Evolutionary conservation across 2,329 filamentous ascomycete species (phyloP).

Genomic region (Penicillium sp.): DNA sequence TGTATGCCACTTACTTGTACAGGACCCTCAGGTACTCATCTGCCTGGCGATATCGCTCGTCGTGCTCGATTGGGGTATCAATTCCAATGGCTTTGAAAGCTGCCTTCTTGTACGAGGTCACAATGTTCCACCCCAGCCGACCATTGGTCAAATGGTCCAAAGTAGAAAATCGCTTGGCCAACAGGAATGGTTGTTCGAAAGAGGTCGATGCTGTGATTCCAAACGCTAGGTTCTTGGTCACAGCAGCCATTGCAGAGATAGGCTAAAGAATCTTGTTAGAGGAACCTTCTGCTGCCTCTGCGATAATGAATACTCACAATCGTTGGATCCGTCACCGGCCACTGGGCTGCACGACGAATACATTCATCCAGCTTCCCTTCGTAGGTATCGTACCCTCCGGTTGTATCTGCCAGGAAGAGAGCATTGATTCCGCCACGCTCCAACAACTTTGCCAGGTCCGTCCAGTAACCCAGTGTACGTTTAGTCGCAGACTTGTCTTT

Average conservation of each 20-base stretch:
- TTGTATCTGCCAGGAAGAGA: conserved; percentile 67
- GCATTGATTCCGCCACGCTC: conserved; percentile 66
- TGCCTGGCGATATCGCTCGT: conserved; percentile 62
- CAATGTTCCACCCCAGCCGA: conserved; percentile 67
- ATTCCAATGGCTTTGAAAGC: conserved; percentile 65
- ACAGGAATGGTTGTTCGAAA: conserved; percentile 63
- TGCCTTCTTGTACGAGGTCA: conserved; percentile 64
- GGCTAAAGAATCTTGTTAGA: conserved; percentile 42
- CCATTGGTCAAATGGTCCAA: conserved; percentile 65
- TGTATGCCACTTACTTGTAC: conserved; percentile 55
- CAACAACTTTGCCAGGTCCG: conserved; percentile 63
- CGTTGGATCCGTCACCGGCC: conserved; percentile 65
- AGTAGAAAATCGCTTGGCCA: conserved; percentile 64
- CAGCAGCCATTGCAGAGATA: conserved; percentile 67
- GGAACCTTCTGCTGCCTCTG: not conserved
- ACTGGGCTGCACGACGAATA: conserved; percentile 64
- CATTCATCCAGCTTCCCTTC: conserved; percentile 61
- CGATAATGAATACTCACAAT: conserved; percentile 52
- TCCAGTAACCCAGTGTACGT: conserved; percentile 63
- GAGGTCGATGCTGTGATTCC: conserved; percentile 65
- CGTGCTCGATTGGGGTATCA: conserved; percentile 60
- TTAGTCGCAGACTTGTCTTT: conserved; percentile 64
- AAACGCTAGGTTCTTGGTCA: conserved; percentile 65
- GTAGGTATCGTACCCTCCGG: conserved; percentile 66
- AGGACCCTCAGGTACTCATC: conserved; percentile 64